Evolutionary conservation across 2,329 filamentous ascomycete genomes (phyloP).

Genomic region (Monilinia fructicola): DNA sequence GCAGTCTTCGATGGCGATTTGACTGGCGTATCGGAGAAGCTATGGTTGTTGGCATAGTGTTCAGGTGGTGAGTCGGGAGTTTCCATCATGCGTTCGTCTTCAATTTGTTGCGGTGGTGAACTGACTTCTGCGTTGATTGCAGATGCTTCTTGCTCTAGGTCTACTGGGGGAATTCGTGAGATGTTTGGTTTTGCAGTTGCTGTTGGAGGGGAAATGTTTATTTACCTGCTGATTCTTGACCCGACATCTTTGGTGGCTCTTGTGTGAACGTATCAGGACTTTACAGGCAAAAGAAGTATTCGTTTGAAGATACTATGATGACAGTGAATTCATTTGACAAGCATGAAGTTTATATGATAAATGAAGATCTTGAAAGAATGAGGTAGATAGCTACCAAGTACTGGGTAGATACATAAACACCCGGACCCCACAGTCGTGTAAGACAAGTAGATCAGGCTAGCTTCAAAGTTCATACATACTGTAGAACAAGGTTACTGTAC

Average conservation of each 20-base stretch:
- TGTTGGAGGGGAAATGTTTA: slow-evolving; percentile 3
- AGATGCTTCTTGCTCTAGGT: neutral
- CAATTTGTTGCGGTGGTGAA: slow-evolving; percentile 6
- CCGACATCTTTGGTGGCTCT: slow-evolving; percentile 11
- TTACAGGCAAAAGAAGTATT: neutral
- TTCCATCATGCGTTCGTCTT: slow-evolving; percentile 33
- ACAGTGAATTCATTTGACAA: neutral
- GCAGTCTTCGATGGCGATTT: slow-evolving; percentile 23
- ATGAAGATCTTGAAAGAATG: neutral
- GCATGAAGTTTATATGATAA: neutral
- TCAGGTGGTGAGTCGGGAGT: slow-evolving; percentile 37
- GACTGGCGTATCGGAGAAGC: slow-evolving; percentile 1
- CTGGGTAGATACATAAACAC: neutral
- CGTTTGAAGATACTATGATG: neutral
- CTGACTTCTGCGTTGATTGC: neutral
- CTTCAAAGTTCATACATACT: too few relatives aligned
- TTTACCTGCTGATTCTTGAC: slow-evolving; percentile 16
- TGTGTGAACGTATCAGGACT: too few relatives aligned
- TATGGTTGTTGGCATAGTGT: slow-evolving; percentile 3
- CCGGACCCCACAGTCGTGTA: slow-evolving; percentile 13
- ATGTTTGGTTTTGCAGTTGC: slow-evolving; percentile 2
- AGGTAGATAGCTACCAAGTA: neutral
- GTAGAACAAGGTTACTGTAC: too few relatives aligned
- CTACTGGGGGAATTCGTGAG: slow-evolving; percentile 3
- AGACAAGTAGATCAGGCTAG: neutral